Base-by-base conservation (phyloP, 495 filamentous ascomycete genomes). In the Neurospora sp. region DNA sequence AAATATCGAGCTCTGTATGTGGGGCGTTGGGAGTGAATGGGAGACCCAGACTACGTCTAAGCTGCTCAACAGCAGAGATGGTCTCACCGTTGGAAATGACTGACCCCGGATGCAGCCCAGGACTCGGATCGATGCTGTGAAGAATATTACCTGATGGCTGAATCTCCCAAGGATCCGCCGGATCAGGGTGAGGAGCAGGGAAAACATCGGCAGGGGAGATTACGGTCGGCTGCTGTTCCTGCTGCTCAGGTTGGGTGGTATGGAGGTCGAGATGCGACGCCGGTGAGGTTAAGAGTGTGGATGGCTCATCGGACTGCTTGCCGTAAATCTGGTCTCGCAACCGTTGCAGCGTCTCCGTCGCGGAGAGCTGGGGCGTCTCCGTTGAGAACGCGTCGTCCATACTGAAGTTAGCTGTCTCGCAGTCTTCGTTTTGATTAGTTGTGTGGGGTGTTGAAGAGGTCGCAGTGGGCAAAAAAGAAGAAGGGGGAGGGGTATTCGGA, bases 41-140 rank as follows among this genome's bases (percentile, higher is more conserved):
- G 31, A 77, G 44, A 35, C 70, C 70, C 20, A 73, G 31, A n/a
- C 38, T 16, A n/a, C 42, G 70, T 37, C 54, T 73, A 5, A 73
- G n/a, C 4, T 75, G 62, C 4, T 73, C 70, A 40, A 70, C 75
- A 6, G 72, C 72, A n/a, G 72, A 72, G n/a, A 75, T 40, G 39
- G 72, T 71, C 20, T 71, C 70, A 20, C 71, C 71, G 6, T 12
- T 46, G 23, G 70, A 44, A 23, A 59, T 66, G 10, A 44, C 62
- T 2, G 70, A 42, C 12, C 18, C 37, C 18, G 72, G 35, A 69
- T 73, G 40, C 27, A 27, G 2, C 23, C 38, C 46, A 20, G 54
- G 62, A 14, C 59, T 38, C 41, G 48, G 71, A 35, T 76, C 73
- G 27, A 72, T 37, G 54, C 72, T 71, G 12, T 41, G 72, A 59